A percentile compares a stretch with the other conserved stretches of the same genome.
These are phyloP conservation scores for Danielia reshetovae DNA, from an alignment of 805 yeast species.

Conservation along the genomic window DNA sequence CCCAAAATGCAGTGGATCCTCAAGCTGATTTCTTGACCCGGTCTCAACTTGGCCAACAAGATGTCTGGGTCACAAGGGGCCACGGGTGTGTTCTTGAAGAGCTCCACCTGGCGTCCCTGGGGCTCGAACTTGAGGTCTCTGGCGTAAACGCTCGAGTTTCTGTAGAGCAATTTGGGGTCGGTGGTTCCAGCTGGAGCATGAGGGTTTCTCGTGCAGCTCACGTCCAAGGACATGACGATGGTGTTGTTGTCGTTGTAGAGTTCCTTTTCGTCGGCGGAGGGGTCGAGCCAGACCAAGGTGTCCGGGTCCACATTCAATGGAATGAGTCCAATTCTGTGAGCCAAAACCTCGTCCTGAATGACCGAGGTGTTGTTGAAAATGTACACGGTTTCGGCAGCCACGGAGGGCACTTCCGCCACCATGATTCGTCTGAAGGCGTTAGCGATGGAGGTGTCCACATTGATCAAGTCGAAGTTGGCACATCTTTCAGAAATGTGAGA, in stretches of 20 bases:
- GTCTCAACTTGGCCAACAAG: constrained; percentile 85
- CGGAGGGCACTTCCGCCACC: constrained; percentile 95
- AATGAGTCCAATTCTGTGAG: constrained; percentile 90
- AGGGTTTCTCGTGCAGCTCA: constrained; percentile 80
- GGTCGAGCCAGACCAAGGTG: constrained; percentile 76
- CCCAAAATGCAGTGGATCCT: constrained; percentile 91
- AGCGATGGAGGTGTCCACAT: constrained; percentile 87
- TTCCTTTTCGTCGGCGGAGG: constrained; percentile 53
- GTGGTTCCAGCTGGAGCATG: constrained; percentile 74
- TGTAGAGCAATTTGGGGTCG: constrained; percentile 79
- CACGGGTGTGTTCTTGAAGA: constrained; percentile 63
- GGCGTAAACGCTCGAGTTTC: constrained; percentile 85
- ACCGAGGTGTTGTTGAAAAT: constrained; percentile 94
- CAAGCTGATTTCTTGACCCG: constrained; percentile 92
- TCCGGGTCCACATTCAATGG: constrained; percentile 94
- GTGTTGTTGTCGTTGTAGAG: constrained; percentile 86
- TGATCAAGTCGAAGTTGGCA: constrained; percentile 82
- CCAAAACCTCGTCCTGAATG: constrained; percentile 93
- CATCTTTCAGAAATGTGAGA: constrained; percentile 60
- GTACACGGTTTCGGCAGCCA: constrained; percentile 90
- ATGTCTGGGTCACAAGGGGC: constrained; percentile 85
- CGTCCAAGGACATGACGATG: constrained; percentile 74
- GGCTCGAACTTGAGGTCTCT: constrained; percentile 86
- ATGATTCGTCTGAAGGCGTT: constrained; percentile 96
- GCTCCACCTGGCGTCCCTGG: constrained; percentile 78